Conservation (phyloP, 139 green algal species). For the Coelastrella sp. region DNA sequence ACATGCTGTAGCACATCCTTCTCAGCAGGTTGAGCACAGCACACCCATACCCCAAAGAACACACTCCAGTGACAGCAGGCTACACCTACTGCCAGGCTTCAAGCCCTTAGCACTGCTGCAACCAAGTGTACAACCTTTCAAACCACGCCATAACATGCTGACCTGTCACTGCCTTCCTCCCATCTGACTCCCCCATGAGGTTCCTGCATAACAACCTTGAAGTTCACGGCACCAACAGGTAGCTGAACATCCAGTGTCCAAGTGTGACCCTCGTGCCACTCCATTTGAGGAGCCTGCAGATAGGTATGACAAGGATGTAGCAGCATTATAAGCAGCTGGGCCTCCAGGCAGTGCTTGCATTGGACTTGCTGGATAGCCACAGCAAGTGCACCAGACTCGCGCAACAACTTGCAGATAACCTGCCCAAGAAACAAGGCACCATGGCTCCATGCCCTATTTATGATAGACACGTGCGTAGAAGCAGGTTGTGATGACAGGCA, state of each 20-base stretch:
- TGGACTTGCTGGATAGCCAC: not conserved
- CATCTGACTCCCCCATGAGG: slow-evolving; percentile 36
- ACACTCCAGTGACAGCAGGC: too few relatives aligned
- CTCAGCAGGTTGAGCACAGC: too few relatives aligned
- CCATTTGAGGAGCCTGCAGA: slow-evolving; percentile 29
- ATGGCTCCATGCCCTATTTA: too few relatives aligned
- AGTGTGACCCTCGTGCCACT: slow-evolving; percentile 49
- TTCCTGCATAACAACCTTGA: slow-evolving; percentile 47
- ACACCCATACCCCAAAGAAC: too few relatives aligned
- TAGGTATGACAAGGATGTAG: not conserved
- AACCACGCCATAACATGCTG: not conserved
- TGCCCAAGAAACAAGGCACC: too few relatives aligned
- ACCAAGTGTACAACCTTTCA: too few relatives aligned
- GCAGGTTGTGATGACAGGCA: too few relatives aligned
- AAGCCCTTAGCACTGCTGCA: too few relatives aligned
- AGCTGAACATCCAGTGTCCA: slow-evolving; percentile 50
- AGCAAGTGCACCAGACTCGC: not conserved
- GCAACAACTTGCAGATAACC: too few relatives aligned
- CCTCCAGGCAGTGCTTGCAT: not conserved
- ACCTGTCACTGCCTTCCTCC: slow-evolving; percentile 32
- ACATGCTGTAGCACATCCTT: too few relatives aligned
- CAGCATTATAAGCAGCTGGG: not conserved
- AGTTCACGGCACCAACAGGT: slow-evolving; percentile 43
- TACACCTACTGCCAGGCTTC: too few relatives aligned
- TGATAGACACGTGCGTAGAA: too few relatives aligned